These are phyloP conservation scores for Pyrus betulifolia DNA, from an alignment of 306 rosid genomes.

Conservation along the genomic window DNA sequence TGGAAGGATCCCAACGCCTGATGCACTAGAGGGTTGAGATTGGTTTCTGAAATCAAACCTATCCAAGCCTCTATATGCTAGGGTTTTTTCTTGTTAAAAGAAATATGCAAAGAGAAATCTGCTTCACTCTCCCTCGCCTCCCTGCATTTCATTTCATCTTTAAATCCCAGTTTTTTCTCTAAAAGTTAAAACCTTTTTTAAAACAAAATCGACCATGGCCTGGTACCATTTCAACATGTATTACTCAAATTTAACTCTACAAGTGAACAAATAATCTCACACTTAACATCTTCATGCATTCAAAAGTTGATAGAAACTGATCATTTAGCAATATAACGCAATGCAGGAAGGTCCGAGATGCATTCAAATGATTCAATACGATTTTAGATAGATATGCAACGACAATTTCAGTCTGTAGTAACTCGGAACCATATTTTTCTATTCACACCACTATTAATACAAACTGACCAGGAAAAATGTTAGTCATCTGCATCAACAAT, in stretches of 20 bases:
- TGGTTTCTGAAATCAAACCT: no score
- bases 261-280: neutral
- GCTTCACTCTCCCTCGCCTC: no score
- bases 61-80: no score
- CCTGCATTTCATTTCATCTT: no score
- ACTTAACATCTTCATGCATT: neutral
- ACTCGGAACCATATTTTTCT: neutral
- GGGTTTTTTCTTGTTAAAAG: no score
- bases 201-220: no score
- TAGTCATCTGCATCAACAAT: neutral
- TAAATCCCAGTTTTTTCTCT: no score
- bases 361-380: neutral
- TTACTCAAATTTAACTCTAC: neutral
- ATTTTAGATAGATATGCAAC: neutral
- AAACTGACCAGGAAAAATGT: neutral
- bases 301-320: neutral
- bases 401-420: neutral
- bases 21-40: no score
- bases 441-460: neutral
- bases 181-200: no score
- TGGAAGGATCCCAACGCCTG: no score
- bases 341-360: neutral
- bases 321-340: neutral
- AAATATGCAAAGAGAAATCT: no score
- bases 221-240: neutral